Percentiles rank a stretch among this genome's conserved stretches.
These are phyloP conservation scores for Laetiporus sulphureus DNA, from an alignment of 1,284 basidiomycete genomes.

Conservation along the genomic window DNA sequence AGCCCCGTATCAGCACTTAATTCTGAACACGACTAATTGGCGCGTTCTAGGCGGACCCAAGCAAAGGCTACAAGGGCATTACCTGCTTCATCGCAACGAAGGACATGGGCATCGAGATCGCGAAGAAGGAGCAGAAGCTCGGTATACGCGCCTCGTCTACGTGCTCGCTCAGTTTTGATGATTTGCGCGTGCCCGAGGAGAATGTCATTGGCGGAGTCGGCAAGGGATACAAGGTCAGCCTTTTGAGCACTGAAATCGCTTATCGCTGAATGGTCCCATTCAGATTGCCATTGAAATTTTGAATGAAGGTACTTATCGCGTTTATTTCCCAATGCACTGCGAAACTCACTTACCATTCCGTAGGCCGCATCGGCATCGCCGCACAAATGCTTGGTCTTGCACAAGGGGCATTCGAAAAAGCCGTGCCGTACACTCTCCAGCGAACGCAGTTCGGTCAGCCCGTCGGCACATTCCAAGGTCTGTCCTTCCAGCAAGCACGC, in stretches of 20 bases:
- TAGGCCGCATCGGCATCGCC: slow-evolving; percentile 92
- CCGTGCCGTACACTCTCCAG: slow-evolving; percentile 90
- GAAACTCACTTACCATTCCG: neutral
- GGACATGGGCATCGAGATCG: slow-evolving; percentile 95
- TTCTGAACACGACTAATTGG: neutral
- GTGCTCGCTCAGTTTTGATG: slow-evolving; percentile 95
- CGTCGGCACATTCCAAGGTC: slow-evolving; percentile 90
- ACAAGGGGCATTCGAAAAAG: slow-evolving; percentile 93
- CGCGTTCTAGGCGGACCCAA: slow-evolving; percentile 60
- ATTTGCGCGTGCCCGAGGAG: slow-evolving; percentile 86
- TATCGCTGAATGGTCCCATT: neutral
- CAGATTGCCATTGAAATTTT: slow-evolving; percentile 95
- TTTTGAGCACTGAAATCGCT: neutral
- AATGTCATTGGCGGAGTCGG: slow-evolving; percentile 94
- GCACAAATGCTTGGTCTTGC: slow-evolving; percentile 97
- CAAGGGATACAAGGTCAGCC: slow-evolving; percentile 83
- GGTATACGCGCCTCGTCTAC: slow-evolving; percentile 97
- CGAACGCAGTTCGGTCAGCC: slow-evolving; percentile 93
- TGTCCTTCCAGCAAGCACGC: slow-evolving; percentile 93
- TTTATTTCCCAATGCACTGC: neutral
- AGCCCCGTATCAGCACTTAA: slow-evolving; percentile 14
- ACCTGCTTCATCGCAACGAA: slow-evolving; percentile 96
- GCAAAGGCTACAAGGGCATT: slow-evolving; percentile 98
- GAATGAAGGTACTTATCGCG: slow-evolving; percentile 68
- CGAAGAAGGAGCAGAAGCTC: slow-evolving; percentile 98